Conservation (phyloP, 768 basidiomycete genomes). For the Lactarius sanguifluus region DNA sequence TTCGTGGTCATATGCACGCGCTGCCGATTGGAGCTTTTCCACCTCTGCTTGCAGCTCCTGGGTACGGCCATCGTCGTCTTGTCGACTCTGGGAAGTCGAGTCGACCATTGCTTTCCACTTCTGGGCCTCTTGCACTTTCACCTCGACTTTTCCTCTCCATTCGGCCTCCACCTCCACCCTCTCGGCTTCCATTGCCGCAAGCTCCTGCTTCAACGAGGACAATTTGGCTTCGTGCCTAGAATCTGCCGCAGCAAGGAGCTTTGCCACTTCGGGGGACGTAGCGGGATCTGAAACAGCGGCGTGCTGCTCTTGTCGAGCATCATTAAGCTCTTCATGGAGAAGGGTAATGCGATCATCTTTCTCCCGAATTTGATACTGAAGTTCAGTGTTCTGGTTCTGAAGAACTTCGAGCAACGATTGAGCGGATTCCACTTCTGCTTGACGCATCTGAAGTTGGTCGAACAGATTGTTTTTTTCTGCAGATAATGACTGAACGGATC, state of each 20-base stretch:
- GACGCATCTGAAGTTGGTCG: slow-evolving; percentile 81
- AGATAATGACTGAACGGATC: slow-evolving; percentile 63
- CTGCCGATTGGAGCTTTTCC: slow-evolving; percentile 49
- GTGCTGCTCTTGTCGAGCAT: slow-evolving; percentile 60
- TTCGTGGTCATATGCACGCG: slow-evolving; percentile 49
- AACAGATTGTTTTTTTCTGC: slow-evolving; percentile 80
- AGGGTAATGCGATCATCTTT: slow-evolving; percentile 67
- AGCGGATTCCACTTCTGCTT: slow-evolving; percentile 87
- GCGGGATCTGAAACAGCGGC: slow-evolving; percentile 44
- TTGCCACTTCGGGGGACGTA: slow-evolving; percentile 59
- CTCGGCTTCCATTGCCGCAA: slow-evolving; percentile 73
- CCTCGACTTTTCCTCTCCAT: slow-evolving; percentile 81
- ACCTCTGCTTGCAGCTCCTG: slow-evolving; percentile 55
- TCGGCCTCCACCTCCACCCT: slow-evolving; percentile 84
- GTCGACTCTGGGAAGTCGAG: slow-evolving; percentile 55
- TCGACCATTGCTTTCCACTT: slow-evolving; percentile 61
- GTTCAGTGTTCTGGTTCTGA: slow-evolving; percentile 76
- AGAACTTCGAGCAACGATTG: slow-evolving; percentile 72
- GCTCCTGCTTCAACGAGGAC: slow-evolving; percentile 63
- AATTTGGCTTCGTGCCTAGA: slow-evolving; percentile 75
- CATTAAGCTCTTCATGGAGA: slow-evolving; percentile 68
- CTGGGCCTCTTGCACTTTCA: slow-evolving; percentile 77
- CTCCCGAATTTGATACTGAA: slow-evolving; percentile 85
- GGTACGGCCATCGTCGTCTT: slow-evolving; percentile 55
- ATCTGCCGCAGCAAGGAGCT: slow-evolving; percentile 71